A percentile compares a stretch with the other conserved stretches of the same genome.
phyloP scores from a whole-genome alignment of 805 yeast genomes.

The Hanseniaspora mollemarum region DNA sequence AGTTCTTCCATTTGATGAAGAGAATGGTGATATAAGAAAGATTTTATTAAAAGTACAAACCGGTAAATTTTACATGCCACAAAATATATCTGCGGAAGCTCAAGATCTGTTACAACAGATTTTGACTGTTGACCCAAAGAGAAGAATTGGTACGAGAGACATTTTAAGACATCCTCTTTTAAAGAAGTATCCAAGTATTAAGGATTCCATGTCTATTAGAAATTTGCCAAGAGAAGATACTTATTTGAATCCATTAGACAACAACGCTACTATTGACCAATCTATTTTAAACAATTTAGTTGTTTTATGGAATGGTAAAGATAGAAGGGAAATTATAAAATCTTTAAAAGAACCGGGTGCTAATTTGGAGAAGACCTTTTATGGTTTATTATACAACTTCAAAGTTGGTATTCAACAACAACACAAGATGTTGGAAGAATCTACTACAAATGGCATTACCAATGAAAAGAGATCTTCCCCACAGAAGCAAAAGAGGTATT shows the following conservation, averaged over 20 bases:
- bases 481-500: constrained; percentile 14
- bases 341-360: constrained; percentile 46
- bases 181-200: constrained; percentile 47
- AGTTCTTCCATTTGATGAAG: constrained; percentile 78
- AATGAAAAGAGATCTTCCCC: constrained; percentile 23
- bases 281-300: constrained; percentile 67
- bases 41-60: constrained; percentile 80
- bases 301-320: constrained; percentile 72
- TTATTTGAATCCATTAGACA: constrained; percentile 30
- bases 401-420: constrained; percentile 40
- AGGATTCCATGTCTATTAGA: constrained; percentile 29
- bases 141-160: constrained; percentile 66
- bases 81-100: constrained; percentile 69
- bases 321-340: constrained; percentile 39
- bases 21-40: constrained; percentile 81
- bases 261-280: constrained; percentile 41
- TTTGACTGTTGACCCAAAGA: constrained; percentile 69
- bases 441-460: constrained; percentile 25
- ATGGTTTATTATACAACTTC: constrained; percentile 61
- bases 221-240: constrained; percentile 34
- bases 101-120: constrained; percentile 71
- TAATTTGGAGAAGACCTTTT: constrained; percentile 70
- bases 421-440: constrained; percentile 20
- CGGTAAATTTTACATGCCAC: constrained; percentile 78
- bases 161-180: constrained; percentile 74